A percentile compares a stretch with the other conserved stretches of the same genome.
These are phyloP conservation scores for Aquilaria malaccensis DNA, from an alignment of 345 rosid genomes.

Conservation along the genomic window DNA sequence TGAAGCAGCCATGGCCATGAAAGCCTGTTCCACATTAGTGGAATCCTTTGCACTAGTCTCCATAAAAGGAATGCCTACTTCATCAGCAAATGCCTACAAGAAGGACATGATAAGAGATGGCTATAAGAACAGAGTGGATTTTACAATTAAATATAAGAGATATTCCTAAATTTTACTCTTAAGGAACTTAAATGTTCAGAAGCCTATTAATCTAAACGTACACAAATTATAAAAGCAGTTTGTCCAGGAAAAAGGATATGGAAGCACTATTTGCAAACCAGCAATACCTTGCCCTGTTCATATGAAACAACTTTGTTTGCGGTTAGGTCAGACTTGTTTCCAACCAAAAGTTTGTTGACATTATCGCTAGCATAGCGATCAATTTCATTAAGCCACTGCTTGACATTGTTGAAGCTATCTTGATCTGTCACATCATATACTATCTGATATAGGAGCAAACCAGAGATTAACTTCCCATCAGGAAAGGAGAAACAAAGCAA, in stretches of 20 bases:
- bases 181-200: too few species aligned
- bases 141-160: neutral
- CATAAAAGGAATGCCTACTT: constrained; percentile 70
- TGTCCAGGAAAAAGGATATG: neutral
- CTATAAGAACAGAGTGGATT: neutral
- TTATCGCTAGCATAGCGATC: constrained; percentile 78
- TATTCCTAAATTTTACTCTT: neutral
- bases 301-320: constrained; percentile 64
- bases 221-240: too few species aligned
- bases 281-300: constrained; percentile 61
- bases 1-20: constrained; percentile 76
- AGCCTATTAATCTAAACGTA: neutral
- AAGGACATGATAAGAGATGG: neutral
- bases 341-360: constrained; percentile 72
- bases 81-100: constrained; percentile 66
- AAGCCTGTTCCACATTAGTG: constrained; percentile 65
- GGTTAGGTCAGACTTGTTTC: constrained; percentile 72
- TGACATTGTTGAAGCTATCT: constrained; percentile 78
- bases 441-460: constrained; percentile 33
- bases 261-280: neutral
- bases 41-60: constrained; percentile 83
- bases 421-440: constrained; percentile 79
- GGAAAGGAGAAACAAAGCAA: neutral
- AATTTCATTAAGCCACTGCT: constrained; percentile 74
- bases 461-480: neutral